phyloP scores from a whole-genome alignment of 2,329 filamentous ascomycete genomes.

The Aspergillus carbonarius region DNA sequence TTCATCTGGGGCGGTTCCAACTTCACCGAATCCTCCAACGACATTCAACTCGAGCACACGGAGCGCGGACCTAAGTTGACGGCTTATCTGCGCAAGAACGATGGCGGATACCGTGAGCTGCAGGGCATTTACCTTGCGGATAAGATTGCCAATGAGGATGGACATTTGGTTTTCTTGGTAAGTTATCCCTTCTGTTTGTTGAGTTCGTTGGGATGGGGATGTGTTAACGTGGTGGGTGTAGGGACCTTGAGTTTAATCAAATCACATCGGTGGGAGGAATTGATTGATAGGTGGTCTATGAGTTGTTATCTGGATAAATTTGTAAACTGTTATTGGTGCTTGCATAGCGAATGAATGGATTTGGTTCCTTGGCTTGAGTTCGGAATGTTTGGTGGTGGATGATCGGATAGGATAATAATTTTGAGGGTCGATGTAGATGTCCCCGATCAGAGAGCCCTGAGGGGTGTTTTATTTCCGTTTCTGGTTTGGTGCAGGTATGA shows the following conservation, averaged over 20 bases:
- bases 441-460: no score
- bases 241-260: background rate
- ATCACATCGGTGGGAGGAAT: background rate
- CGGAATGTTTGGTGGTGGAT: no score
- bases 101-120: constrained; percentile 15
- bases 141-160: constrained; percentile 20
- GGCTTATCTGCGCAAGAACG: constrained; percentile 13
- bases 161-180: constrained; percentile 17
- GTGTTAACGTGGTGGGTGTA: background rate
- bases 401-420: no score
- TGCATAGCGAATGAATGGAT: background rate
- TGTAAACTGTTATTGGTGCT: background rate
- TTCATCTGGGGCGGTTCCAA: constrained; percentile 23
- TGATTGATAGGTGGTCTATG: background rate
- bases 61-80: constrained; percentile 17
- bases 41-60: constrained; percentile 16
- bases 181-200: background rate
- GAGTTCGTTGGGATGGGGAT: background rate
- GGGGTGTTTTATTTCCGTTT: no score
- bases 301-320: background rate
- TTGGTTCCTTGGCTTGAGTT: no score
- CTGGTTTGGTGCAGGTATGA: no score
- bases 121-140: constrained; percentile 20
- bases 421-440: no score
- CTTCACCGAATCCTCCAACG: constrained; percentile 17